A percentile compares a stretch with the other conserved stretches of the same genome.
Evolutionary conservation across 306 rosid genomes (phyloP).

Genomic region (Prosopis cineraria): DNA sequence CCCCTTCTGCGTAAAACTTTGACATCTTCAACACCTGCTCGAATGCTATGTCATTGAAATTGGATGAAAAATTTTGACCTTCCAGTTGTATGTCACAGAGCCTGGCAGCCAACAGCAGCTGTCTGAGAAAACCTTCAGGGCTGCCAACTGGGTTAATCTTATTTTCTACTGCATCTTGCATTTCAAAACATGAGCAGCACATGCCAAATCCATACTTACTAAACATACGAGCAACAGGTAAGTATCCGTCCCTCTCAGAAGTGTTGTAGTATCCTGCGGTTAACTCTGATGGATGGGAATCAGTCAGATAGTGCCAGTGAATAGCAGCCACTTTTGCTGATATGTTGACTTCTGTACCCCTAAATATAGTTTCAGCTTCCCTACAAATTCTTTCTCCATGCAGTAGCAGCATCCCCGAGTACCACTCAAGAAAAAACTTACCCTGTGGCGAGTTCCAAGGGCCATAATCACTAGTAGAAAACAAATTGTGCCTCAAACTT

Average conservation of each 20-base stretch:
- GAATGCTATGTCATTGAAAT: constrained; percentile 59
- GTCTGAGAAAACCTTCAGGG: constrained; percentile 84
- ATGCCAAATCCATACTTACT: constrained; percentile 68
- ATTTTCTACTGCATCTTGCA: constrained; percentile 55
- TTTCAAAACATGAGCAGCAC: constrained; percentile 87
- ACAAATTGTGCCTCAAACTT: constrained; percentile 39
- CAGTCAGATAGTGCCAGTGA: constrained; percentile 69
- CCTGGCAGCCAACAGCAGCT: constrained; percentile 79
- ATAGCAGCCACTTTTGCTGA: constrained; percentile 75
- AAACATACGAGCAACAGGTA: constrained; percentile 75
- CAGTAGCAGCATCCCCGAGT: constrained; percentile 75
- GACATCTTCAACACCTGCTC: constrained; percentile 79
- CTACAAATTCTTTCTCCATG: constrained; percentile 88
- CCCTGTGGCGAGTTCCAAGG: constrained; percentile 72
- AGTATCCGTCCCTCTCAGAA: constrained; percentile 65
- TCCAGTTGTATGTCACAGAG: constrained; percentile 73
- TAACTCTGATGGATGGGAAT: constrained; percentile 86
- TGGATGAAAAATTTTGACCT: constrained; percentile 65
- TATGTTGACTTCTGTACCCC: constrained; percentile 61
- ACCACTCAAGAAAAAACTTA: constrained; percentile 82
- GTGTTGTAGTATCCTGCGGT: constrained; percentile 89
- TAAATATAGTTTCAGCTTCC: constrained; percentile 78
- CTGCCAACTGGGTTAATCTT: constrained; percentile 61
- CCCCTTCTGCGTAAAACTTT: constrained; percentile 61
- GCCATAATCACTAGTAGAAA: constrained; percentile 58